Base-by-base conservation (phyloP, 2,329 filamentous ascomycete genomes). In the Penicillium sp. region DNA sequence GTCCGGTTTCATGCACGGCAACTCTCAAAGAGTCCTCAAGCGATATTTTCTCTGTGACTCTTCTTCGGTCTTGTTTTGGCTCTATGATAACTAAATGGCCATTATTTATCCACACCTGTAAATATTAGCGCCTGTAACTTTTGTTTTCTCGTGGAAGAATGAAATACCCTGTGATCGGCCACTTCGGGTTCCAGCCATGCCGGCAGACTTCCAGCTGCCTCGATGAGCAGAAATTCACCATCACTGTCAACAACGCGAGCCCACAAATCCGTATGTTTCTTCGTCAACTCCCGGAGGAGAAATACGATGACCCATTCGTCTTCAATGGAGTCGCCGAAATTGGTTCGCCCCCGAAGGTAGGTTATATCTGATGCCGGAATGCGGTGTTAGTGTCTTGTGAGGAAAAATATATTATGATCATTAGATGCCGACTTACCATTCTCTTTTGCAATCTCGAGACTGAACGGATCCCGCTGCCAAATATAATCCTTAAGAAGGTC, bases 261-360 rank as follows among this genome's bases (percentile, higher is more conserved):
- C 92, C 93, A 99, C 7, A 91, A 78, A 59, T 88, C 80, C 4
- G 84, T 78, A 65, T 89, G 89, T 38, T 82, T 79, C 63, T 81
- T 88, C 64, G 87, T 92, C 64, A 97, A 76, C 73, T 96, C 88
- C 46, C 89, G 85, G 28, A 99, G 79, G 5, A 97, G 77, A 74
- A 92, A 96, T 20, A 97, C 92, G 59, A 97, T 87, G 5, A 97
- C 82, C 95, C 94, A 99, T 76, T 99, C 95, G 65, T 99, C 94
- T 67, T 96, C 93, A 3, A 97, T 86, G 0, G 91, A 94, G 72
- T 99, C 95, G 8, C 93, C 92, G 66, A 91, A 97, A 69, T 93
- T 89, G 0, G 91, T 94, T 52, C 80, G 79, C 20, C 93, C 93
- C 61, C 84, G 82, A 5, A 99, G 81, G 61, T 86, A 85, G 63